Evolutionary conservation across 371 early-diverging fungal genomes (phyloP), one percentile per base, ranked within the genome.

Genomic region (Coemansia sp.): DNA sequence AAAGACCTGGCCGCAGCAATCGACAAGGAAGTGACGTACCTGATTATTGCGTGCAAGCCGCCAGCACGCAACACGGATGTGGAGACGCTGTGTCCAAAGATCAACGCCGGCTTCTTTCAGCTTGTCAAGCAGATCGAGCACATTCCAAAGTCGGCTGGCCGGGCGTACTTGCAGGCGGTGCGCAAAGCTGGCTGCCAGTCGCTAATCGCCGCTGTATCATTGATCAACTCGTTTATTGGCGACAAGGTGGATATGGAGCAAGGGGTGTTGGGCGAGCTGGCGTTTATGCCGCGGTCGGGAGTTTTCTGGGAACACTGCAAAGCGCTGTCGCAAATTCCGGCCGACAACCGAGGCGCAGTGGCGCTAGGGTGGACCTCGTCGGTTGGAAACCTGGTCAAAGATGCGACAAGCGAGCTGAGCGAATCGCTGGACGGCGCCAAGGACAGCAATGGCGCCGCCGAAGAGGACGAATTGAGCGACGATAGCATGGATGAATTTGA

Each of bases 251-350:
- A 53, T 9, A 42, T 75, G 8, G 56, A 55, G 31, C 50, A 66
- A 38, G 16, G 57, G 1, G 48, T 62, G 16, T 14, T 71, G 37
- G 33, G 66, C 11, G 72, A 71, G 2, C 49, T 75, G 47, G 11
- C 59, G 1, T 75, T 59, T 38, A 71, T 44, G 37, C 54, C 66
- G 12, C 44, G 60, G 0, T 58, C 75, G 39, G 75, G 75, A 9
- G 60, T 75, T 16, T 71, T 71, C 50, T 75, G 75, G 75, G 75
- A 75, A 54, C 66, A 71, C 34, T 75, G 75, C 52, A 70, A 71
- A 42, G 58, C 51, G 12, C 56, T 75, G 51, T 48, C 55, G 9
- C 75, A 75, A 24, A 60, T 75, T 5, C 75, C 75, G 0, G 65
- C 46, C 0, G 72, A 75, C 42, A 75, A 75, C 39, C 57, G 63